Conservation (phyloP, 2,329 filamentous ascomycete genomes). For the Ceratocystis smalleyi region DNA sequence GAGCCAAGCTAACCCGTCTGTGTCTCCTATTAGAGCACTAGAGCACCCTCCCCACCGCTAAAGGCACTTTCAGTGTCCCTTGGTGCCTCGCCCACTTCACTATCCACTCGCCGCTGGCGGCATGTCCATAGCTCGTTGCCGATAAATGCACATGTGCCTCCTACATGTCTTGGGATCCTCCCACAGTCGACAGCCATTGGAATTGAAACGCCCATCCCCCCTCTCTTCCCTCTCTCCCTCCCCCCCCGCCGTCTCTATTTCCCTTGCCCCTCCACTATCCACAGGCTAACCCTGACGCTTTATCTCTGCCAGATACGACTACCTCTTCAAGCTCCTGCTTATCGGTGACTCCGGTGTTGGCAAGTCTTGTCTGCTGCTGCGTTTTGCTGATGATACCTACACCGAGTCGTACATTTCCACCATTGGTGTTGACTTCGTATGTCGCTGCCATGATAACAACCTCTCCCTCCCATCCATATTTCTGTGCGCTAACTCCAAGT, state of each 20-base stretch:
- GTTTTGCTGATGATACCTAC: conserved; percentile 98
- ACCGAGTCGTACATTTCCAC: conserved; percentile 99
- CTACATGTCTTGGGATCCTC: not conserved
- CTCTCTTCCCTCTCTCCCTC: not conserved
- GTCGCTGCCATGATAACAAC: conserved; percentile 26
- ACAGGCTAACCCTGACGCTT: not conserved
- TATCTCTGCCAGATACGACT: conserved; percentile 70
- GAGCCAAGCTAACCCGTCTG: not conserved
- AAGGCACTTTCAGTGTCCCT: not conserved
- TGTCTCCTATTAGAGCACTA: not conserved
- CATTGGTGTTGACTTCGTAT: conserved; percentile 96
- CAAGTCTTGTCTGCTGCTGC: conserved; percentile 96
- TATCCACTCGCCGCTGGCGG: not conserved
- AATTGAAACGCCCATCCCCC: not conserved
- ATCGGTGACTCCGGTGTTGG: conserved; percentile 99
- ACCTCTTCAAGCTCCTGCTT: conserved; percentile 99
- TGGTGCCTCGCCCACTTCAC: not conserved
- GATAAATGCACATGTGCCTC: not conserved
- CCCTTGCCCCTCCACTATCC: not conserved
- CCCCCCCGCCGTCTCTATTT: not conserved
- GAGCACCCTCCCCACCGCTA: not conserved
- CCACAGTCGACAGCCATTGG: not conserved
- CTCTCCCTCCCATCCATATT: conserved; percentile 5
- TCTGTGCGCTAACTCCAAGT: conserved; percentile 17
- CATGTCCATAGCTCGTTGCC: not conserved